Percentiles rank a stretch among this genome's conserved stretches.
Evolutionary conservation across 768 basidiomycete species (phyloP).

Genomic region (Imleria badia): DNA sequence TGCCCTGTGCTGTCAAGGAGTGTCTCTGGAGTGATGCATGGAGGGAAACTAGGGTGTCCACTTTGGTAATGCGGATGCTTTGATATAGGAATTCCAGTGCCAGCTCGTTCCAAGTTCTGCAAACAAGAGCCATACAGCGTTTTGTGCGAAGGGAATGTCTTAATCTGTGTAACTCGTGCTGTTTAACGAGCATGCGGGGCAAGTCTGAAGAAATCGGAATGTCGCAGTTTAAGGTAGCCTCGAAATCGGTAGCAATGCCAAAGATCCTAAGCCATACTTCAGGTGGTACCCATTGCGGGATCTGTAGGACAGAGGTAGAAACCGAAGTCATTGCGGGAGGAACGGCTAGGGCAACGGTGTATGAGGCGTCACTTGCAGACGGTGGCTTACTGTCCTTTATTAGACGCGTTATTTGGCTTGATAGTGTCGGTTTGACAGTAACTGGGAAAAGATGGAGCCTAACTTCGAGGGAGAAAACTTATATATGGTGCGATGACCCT

Average conservation of each 20-base stretch:
- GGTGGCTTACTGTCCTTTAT: neutral
- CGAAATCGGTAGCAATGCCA: constrained; percentile 16
- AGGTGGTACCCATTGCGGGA: constrained; percentile 20
- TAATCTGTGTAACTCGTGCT: constrained; percentile 14
- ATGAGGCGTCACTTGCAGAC: neutral
- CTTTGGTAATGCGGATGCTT: constrained; percentile 22
- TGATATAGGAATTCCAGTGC: constrained; percentile 24
- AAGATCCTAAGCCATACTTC: constrained; percentile 33
- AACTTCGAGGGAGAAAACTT: neutral
- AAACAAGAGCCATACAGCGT: constrained; percentile 24
- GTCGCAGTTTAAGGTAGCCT: constrained; percentile 11
- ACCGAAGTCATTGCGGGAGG: constrained; percentile 12
- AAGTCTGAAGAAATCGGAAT: constrained; percentile 14
- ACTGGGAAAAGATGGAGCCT: neutral
- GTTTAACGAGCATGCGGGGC: constrained; percentile 17
- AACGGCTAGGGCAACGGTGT: neutral
- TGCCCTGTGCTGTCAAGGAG: constrained; percentile 1
- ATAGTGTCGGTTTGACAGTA: neutral
- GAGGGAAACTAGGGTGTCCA: constrained; percentile 15
- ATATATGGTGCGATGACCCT: constrained; percentile 14
- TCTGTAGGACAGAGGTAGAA: neutral
- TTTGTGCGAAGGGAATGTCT: constrained; percentile 25
- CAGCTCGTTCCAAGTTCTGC: constrained; percentile 23
- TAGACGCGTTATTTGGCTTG: neutral
- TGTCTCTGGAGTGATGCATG: constrained; percentile 12